Base-by-base conservation (phyloP, 2,329 filamentous ascomycete genomes). In the Colletotrichum abscissum region DNA sequence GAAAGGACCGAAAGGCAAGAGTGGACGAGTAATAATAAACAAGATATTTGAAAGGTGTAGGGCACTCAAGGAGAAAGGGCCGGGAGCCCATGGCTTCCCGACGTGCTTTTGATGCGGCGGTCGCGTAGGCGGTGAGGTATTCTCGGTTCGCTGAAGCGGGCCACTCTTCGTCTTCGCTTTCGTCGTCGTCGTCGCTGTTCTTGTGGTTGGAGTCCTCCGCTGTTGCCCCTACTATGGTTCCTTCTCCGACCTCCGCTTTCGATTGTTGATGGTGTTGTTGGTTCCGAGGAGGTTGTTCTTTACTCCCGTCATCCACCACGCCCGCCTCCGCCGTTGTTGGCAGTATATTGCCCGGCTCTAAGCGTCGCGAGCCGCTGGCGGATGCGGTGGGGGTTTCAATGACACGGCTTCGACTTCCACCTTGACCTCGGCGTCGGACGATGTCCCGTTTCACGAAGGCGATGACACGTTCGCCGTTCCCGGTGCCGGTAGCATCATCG, bases 41-140 rank as follows among this genome's bases (percentile, higher is more conserved):
- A 33, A 38, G 19, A n/a, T 49, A n/a, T 9, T 38, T 49, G 42
- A 49, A 42, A 16, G 42, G 16, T n/a, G 6, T 49, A 65, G 12
- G 14, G 14, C 5, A 84, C 84, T 80, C 76, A 85, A 83, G 80
- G 74, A 82, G 84, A 75, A 83, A 82, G 16, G 76, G 72, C 56
- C 69, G 74, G 26, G 77, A 74, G 3, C 81, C 80, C 62, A 84
- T 76, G 16, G 77, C 77, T 67, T 77, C 76, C 46, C 72, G 74
- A 75, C 81, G 82, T 58, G 81, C 80, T 69, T 75, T 76, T 67
- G 79, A 78, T 57, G 79, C 74, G 11, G 78, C 79, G 72, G 84
- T 84, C 54, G 78, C 75, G 30, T 82, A 54, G 70, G 70, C 70
- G 59, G 70, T 80, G 19, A 85, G 75, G 67, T 82, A 82, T 33